phyloP scores from a whole-genome alignment of 768 basidiomycete genomes.

The Termitomyces sp. region DNA sequence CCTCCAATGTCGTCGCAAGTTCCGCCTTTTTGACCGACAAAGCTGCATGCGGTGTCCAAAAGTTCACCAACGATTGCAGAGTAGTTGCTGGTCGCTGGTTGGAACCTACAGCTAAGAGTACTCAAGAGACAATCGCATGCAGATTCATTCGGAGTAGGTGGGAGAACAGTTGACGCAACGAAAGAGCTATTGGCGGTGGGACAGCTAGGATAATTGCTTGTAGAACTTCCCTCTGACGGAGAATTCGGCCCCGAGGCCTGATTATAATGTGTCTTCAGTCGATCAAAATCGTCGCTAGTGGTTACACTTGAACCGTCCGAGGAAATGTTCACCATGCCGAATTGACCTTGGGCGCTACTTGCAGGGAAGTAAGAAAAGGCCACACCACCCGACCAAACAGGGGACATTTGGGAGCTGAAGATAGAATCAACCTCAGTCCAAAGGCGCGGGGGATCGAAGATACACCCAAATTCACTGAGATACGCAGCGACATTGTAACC shows the following conservation, averaged over 20 bases:
- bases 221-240: conserved; percentile 39
- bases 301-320: conserved; percentile 61
- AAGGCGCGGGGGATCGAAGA: conserved; percentile 50
- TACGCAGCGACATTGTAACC: conserved; percentile 77
- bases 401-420: conserved; percentile 65
- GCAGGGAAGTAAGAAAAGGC: conserved; percentile 92
- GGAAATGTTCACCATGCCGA: conserved; percentile 81
- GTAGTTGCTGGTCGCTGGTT: conserved; percentile 55
- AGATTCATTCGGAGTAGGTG: conserved; percentile 76
- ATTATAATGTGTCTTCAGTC: conserved; percentile 57
- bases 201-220: conserved; percentile 57
- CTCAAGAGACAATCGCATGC: conserved; percentile 75
- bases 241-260: conserved; percentile 53
- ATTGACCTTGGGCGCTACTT: conserved; percentile 61
- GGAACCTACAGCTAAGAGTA: conserved; percentile 70
- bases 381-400: conserved; percentile 84
- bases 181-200: conserved; percentile 54
- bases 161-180: conserved; percentile 63
- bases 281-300: conserved; percentile 60
- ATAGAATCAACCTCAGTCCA: conserved; percentile 80
- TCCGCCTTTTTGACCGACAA: conserved; percentile 55
- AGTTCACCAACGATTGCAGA: conserved; percentile 54
- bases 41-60: conserved; percentile 68
- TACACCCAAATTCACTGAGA: conserved; percentile 87
- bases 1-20: conserved; percentile 67